Conservation (phyloP, 345 rosid genomes). For the Linum lewisii region DNA sequence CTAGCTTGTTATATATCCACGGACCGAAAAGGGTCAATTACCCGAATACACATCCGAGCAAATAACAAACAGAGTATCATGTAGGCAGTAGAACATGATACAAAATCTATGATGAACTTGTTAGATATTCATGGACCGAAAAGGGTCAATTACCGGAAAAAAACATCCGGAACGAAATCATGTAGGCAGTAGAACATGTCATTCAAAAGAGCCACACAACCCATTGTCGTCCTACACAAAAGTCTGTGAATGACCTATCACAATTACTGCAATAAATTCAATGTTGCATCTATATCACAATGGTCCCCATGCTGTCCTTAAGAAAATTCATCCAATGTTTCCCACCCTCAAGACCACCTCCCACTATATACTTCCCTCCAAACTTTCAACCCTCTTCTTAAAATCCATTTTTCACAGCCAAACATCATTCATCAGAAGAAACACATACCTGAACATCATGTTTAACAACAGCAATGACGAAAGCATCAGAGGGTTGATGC, state of each 20-base stretch:
- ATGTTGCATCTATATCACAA: neutral
- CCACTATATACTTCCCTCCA: neutral
- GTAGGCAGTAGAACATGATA: too few species aligned
- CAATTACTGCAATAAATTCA: slow-evolving; percentile 5
- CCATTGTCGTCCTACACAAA: neutral
- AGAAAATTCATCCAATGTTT: slow-evolving; percentile 15
- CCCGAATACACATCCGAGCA: too few species aligned
- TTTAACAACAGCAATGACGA: neutral
- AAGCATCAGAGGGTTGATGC: slow-evolving; percentile 15
- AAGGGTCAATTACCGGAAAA: too few species aligned
- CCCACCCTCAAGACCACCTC: slow-evolving; percentile 8
- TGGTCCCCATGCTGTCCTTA: slow-evolving; percentile 9
- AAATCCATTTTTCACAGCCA: neutral
- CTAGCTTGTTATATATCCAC: too few species aligned
- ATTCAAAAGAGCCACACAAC: neutral
- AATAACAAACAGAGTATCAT: too few species aligned
- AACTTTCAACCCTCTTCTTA: neutral
- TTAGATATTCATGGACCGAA: too few species aligned
- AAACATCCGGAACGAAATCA: too few species aligned
- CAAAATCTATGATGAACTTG: too few species aligned
- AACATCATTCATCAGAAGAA: too few species aligned
- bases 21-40: too few species aligned
- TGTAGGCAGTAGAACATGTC: too few species aligned
- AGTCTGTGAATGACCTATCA: neutral
- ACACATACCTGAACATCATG: neutral